Conservation (phyloP, 164 flowering plant species). For the Vitis rotundifolia region DNA sequence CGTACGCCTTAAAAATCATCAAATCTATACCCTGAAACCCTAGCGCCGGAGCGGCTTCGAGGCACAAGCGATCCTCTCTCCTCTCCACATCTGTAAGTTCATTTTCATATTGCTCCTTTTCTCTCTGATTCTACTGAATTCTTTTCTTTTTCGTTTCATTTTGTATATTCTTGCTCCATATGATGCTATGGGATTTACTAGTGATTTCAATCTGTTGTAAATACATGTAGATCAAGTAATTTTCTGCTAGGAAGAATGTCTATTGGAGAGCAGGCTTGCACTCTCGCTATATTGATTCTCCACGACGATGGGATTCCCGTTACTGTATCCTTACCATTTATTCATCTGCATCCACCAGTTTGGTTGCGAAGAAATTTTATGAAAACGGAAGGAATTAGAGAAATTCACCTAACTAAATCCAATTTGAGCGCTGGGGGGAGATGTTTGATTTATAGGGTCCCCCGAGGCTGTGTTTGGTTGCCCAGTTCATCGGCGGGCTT, state of each 20-base stretch:
- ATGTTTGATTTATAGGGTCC: too few species aligned
- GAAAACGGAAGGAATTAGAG: too few species aligned
- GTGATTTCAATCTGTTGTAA: neutral
- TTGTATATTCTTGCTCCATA: neutral
- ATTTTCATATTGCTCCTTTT: neutral
- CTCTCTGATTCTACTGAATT: neutral
- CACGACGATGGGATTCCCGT: conserved; percentile 22
- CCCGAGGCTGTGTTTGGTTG: too few species aligned
- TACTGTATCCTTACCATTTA: conserved; percentile 12
- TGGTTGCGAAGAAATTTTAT: too few species aligned
- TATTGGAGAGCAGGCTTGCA: conserved; percentile 21
- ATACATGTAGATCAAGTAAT: neutral
- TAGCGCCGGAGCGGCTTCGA: neutral
- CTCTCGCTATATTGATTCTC: conserved; percentile 21
- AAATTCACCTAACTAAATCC: too few species aligned
- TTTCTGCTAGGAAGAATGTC: neutral
- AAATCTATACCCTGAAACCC: neutral
- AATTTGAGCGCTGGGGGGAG: too few species aligned
- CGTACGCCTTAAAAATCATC: neutral
- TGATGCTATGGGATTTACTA: neutral
- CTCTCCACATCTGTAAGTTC: neutral
- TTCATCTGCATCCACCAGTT: neutral
- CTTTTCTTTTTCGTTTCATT: neutral
- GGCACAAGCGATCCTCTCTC: neutral
- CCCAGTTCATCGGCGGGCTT: too few species aligned